Evolutionary conservation across 306 rosid species (phyloP).

Genomic region (Sechiopsis laciniata): DNA sequence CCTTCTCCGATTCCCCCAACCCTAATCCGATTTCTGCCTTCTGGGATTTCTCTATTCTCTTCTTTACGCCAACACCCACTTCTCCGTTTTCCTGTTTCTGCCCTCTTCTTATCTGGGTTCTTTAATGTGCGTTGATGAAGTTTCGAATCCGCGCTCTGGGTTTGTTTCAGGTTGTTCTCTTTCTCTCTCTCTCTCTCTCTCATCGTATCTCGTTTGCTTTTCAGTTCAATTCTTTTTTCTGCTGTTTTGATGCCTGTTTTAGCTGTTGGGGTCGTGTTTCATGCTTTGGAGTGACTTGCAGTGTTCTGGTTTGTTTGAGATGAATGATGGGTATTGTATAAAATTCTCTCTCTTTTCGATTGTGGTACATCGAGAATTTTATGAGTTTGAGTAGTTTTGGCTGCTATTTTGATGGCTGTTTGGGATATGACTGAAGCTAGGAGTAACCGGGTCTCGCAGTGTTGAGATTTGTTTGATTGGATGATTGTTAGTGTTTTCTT

Average conservation of each 20-base stretch:
- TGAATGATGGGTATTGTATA: too few species aligned
- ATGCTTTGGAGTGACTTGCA: too few species aligned
- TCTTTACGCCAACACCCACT: conserved; percentile 22
- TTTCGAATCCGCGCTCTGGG: background rate
- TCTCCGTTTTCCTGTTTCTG: conserved; percentile 16
- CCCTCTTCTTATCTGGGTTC: background rate
- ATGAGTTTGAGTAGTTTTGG: too few species aligned
- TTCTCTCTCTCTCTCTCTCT: background rate
- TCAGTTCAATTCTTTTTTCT: background rate
- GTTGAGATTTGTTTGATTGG: background rate
- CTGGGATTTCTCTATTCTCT: background rate
- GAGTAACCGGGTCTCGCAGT: background rate
- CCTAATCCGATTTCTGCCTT: background rate
- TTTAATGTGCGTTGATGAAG: background rate
- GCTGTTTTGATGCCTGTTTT: too few species aligned
- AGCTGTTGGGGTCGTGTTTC: too few species aligned
- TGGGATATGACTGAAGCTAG: background rate
- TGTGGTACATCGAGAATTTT: too few species aligned
- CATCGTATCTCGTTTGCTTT: background rate
- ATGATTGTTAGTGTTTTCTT: background rate
- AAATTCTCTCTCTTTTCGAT: too few species aligned
- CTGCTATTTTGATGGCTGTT: background rate
- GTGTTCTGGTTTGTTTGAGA: too few species aligned
- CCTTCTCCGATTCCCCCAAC: background rate
- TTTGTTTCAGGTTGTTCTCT: background rate